phyloP scores from a whole-genome alignment of 805 yeast species.

The Blastobotrys peoriensis region DNA sequence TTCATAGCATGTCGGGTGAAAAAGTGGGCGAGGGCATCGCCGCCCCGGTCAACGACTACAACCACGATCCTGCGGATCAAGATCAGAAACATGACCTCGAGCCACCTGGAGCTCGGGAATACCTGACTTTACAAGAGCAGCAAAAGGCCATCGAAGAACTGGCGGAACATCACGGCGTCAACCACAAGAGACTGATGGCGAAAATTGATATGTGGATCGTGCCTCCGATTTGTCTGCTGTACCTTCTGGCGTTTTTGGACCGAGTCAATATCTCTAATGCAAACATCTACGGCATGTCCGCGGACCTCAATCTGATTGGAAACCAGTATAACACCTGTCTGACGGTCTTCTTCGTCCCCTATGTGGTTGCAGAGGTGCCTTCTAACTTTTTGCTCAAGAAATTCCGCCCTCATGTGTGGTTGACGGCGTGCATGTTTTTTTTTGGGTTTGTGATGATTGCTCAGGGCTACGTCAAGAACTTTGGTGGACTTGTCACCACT shows the following conservation, averaged over 20 bases:
- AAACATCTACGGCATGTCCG: slow-evolving; percentile 59
- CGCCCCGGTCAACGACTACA: too few species aligned
- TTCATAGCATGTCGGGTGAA: too few species aligned
- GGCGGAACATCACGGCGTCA: slow-evolving; percentile 43
- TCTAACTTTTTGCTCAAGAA: slow-evolving; percentile 57
- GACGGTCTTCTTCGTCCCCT: slow-evolving; percentile 68
- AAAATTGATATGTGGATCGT: slow-evolving; percentile 65
- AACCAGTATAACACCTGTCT: slow-evolving; percentile 59
- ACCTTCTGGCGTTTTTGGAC: slow-evolving; percentile 72
- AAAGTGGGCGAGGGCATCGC: too few species aligned
- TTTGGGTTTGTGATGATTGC: slow-evolving; percentile 62
- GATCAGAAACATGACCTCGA: too few species aligned
- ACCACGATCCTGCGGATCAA: too few species aligned
- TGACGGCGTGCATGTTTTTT: slow-evolving; percentile 49
- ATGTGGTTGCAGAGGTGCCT: slow-evolving; percentile 55
- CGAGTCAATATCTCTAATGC: slow-evolving; percentile 82
- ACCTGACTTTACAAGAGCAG: slow-evolving; percentile 4
- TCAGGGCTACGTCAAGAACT: slow-evolving; percentile 57
- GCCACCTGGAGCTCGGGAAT: neutral
- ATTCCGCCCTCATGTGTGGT: slow-evolving; percentile 60
- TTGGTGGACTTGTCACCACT: slow-evolving; percentile 53
- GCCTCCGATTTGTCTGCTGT: slow-evolving; percentile 69
- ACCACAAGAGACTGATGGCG: slow-evolving; percentile 52
- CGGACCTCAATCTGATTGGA: slow-evolving; percentile 48
- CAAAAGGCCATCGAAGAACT: slow-evolving; percentile 23